Percentiles rank a stretch among this genome's conserved stretches.
phyloP scores from a whole-genome alignment of 192 early-diverging fungal genomes.

The Thamnidium elegans region DNA sequence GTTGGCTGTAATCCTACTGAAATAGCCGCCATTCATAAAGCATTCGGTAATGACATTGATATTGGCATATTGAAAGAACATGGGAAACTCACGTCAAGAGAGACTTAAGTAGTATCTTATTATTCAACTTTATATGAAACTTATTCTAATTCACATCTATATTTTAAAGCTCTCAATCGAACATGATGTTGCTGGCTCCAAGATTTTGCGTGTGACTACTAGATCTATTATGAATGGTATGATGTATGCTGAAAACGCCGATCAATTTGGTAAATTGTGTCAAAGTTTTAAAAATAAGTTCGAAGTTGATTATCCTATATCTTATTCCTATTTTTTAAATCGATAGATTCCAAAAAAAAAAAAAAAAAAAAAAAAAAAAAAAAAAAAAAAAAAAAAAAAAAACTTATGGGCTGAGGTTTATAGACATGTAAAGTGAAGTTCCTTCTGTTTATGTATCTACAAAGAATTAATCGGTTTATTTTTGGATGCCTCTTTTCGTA shows the following conservation, averaged over 20 bases:
- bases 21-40: not conserved
- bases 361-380: no score
- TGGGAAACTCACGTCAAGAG: not conserved
- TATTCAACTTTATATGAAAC: not conserved
- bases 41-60: not conserved
- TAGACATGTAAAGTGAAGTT: not conserved
- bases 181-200: not conserved
- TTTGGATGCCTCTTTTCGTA: not conserved
- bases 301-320: not conserved
- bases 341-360: not conserved
- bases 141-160: no score
- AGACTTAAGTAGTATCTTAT: not conserved
- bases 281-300: not conserved
- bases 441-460: no score
- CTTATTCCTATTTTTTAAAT: not conserved
- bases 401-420: constrained; percentile 1
- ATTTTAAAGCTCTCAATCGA: not conserved
- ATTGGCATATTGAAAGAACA: constrained; percentile 12
- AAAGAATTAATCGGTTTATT: not conserved
- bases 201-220: not conserved
- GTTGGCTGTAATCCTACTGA: not conserved
- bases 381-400: no score
- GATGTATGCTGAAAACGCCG: constrained; percentile 1
- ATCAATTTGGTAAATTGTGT: not conserved
- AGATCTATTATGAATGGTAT: not conserved